These are phyloP conservation scores for Pythium guiyangense DNA, from an alignment of 352 stramenopile genomes.

Conservation along the genomic window DNA sequence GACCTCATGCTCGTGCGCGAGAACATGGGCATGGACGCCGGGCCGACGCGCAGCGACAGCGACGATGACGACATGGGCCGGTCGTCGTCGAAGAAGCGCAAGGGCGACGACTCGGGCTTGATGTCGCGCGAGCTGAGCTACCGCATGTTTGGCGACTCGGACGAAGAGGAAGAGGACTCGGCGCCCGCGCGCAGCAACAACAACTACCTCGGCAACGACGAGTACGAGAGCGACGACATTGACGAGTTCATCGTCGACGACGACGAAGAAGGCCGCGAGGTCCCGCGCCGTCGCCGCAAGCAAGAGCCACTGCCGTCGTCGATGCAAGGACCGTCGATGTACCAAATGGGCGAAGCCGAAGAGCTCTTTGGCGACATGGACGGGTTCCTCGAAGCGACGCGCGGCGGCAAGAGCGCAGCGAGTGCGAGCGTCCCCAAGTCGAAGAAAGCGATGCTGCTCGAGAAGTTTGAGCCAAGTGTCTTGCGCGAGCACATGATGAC, in stretches of 20 bases:
- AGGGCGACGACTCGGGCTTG: constrained; percentile 63
- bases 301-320: constrained; percentile 61
- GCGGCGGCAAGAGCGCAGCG: constrained; percentile 29
- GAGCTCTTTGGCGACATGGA: constrained; percentile 89
- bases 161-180: constrained; percentile 84
- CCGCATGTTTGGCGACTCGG: constrained; percentile 86
- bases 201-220: constrained; percentile 83
- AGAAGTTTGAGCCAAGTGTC: constrained; percentile 86
- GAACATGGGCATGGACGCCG: constrained; percentile 85
- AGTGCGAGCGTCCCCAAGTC: constrained; percentile 35
- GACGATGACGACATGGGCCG: constrained; percentile 70
- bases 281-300: constrained; percentile 69
- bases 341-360: constrained; percentile 88
- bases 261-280: constrained; percentile 82
- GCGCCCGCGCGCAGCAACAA: constrained; percentile 47
- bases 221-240: constrained; percentile 89
- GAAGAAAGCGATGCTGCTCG: constrained; percentile 79
- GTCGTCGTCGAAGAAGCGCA: constrained; percentile 67
- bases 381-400: constrained; percentile 80
- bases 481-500: constrained; percentile 90
- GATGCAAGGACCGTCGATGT: constrained; percentile 86
- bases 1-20: constrained; percentile 87
- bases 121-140: constrained; percentile 87
- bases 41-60: constrained; percentile 64
- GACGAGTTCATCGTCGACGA: constrained; percentile 90